phyloP scores from a whole-genome alignment of 2,329 filamentous ascomycete species.

The Diplodia corticola region DNA sequence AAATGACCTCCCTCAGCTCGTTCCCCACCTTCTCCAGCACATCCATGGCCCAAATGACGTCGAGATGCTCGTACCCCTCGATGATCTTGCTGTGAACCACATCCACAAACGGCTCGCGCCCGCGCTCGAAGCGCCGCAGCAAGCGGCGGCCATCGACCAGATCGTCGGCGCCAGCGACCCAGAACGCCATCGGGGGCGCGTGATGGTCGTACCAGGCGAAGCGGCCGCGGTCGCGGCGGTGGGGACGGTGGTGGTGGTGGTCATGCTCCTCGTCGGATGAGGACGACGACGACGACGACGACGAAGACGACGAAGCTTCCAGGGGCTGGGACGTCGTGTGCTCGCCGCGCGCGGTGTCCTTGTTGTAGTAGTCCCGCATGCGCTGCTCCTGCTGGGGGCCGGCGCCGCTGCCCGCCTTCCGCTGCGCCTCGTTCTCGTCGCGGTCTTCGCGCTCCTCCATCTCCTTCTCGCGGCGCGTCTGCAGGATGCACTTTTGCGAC shows the following conservation, averaged over 20 bases:
- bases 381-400: constrained; percentile 15
- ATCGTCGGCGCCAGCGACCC: constrained; percentile 80
- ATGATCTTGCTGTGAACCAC: constrained; percentile 82
- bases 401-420: constrained; percentile 24
- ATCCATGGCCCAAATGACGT: constrained; percentile 95
- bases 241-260: constrained; percentile 48
- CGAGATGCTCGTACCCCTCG: constrained; percentile 87
- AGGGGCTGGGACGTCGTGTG: not conserved
- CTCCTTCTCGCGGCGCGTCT: constrained; percentile 69
- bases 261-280: not conserved
- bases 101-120: constrained; percentile 76
- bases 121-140: constrained; percentile 70
- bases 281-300: not conserved
- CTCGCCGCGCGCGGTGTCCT: not conserved
- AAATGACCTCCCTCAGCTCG: constrained; percentile 79
- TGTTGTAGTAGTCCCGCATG: constrained; percentile 17
- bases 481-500: constrained; percentile 81
- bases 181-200: constrained; percentile 81
- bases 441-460: constrained; percentile 60
- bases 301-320: not conserved
- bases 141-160: constrained; percentile 80
- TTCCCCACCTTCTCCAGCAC: constrained; percentile 77
- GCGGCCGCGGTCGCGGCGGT: constrained; percentile 35
- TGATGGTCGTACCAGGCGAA: constrained; percentile 79
- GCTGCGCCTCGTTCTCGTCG: constrained; percentile 42